These are phyloP conservation scores for Pilobolus umbonatus DNA, from an alignment of 192 early-diverging fungal genomes.

Conservation along the genomic window DNA sequence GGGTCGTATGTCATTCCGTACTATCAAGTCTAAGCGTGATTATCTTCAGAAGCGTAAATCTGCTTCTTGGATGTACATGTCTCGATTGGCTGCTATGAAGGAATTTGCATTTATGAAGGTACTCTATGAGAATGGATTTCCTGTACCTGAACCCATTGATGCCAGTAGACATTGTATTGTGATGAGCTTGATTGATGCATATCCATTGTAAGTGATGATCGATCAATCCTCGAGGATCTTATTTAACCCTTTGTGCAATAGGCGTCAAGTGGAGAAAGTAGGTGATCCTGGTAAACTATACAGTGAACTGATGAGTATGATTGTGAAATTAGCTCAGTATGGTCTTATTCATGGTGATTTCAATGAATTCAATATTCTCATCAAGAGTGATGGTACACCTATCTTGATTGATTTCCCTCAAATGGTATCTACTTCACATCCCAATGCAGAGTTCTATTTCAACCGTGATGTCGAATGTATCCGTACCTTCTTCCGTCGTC, in stretches of 20 bases:
- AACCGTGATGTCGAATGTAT: constrained; percentile 99
- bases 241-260: constrained; percentile 9
- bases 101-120: constrained; percentile 99
- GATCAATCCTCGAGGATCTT: not conserved
- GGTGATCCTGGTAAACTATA: constrained; percentile 91
- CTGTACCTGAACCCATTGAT: constrained; percentile 92
- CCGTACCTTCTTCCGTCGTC: constrained; percentile 82
- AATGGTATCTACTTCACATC: constrained; percentile 97
- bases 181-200: constrained; percentile 94
- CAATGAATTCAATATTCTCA: constrained; percentile 98
- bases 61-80: constrained; percentile 99
- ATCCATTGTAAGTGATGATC: constrained; percentile 63
- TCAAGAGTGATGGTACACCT: constrained; percentile 76
- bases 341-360: constrained; percentile 99
- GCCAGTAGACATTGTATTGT: constrained; percentile 93
- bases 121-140: constrained; percentile 91
- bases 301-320: constrained; percentile 90
- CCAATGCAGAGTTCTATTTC: constrained; percentile 96
- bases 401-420: constrained; percentile 99
- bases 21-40: constrained; percentile 96
- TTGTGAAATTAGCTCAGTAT: constrained; percentile 88
- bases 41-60: constrained; percentile 91
- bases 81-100: constrained; percentile 94
- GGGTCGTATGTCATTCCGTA: constrained; percentile 93
- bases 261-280: constrained; percentile 82